Evolutionary conservation across 495 filamentous ascomycete genomes (phyloP), one percentile per base, ranked within the genome.

Genomic region (Penicillium parvum): DNA sequence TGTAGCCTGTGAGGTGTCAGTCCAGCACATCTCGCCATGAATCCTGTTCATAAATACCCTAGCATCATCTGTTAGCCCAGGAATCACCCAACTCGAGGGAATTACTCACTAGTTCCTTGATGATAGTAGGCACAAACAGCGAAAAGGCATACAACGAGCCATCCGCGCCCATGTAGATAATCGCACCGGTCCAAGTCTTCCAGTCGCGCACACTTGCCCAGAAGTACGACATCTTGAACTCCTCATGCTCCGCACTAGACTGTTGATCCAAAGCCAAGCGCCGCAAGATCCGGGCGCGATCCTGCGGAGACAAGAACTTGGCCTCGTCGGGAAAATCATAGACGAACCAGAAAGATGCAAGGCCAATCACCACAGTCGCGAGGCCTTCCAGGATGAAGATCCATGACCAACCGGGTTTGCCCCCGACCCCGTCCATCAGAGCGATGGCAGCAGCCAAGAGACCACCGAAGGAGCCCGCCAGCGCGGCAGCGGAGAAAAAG

Each of bases 301-400:
- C 91, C 1, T 69, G 68, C 0, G 78, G 73, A 3, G 78, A 81
- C 14, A 97, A 72, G 55, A 96, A 97, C 7, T 46, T 75, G 5
- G 90, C 90, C 30, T 84, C 72, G 52, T 89, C 86, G 0, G 91
- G 91, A 57, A 95, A 96, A 55, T 97, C 88, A 50, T 86, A 78
- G 2, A 97, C 88, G 66, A 88, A 76, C 84, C 85, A 92, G 64
- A 88, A 90, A 8, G 82, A 88, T 1, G 71, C 64, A 4, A 89
- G 26, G 5, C 85, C 90, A 21, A 91, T 74, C 7, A 95, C 4
- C 7, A 92, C 61, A 0, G 89, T 95, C 3, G 80, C 66, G 0
- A 92, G 65, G 0, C 89, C 89, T 60, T 92, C 88, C 14, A 58
- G 26, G 25, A 72, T 74, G 57, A 90, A 91, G 43, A 94, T 94